Conservation (phyloP, 116 monocot genomes). For the Phalaenopsis hybrid region DNA sequence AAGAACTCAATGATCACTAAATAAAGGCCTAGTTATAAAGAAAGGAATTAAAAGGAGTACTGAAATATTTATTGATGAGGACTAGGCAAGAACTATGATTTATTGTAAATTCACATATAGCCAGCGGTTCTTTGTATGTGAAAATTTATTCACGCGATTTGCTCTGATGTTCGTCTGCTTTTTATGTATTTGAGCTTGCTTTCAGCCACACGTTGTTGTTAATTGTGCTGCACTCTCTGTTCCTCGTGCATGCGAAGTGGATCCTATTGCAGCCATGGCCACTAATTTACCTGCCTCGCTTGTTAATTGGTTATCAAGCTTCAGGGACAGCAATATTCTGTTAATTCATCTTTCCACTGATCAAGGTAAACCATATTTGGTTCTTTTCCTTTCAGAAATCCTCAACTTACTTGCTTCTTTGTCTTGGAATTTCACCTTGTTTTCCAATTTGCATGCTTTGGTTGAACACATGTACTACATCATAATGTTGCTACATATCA, state of each 20-base stretch:
- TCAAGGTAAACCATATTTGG: slow-evolving; percentile 53
- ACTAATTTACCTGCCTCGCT: slow-evolving; percentile 66
- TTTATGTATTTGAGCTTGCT: slow-evolving; percentile 5
- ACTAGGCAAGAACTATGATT: no score
- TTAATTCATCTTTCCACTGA: slow-evolving; percentile 91
- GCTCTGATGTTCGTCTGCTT: neutral
- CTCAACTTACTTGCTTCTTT: neutral
- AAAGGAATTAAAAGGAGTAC: no score
- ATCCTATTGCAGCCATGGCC: slow-evolving; percentile 68
- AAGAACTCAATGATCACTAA: no score
- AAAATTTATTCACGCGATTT: neutral
- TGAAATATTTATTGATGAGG: no score
- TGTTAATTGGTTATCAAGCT: slow-evolving; percentile 60
- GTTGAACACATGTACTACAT: neutral
- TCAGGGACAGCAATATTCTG: slow-evolving; percentile 27
- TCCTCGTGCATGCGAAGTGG: slow-evolving; percentile 72
- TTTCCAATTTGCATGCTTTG: neutral
- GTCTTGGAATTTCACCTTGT: neutral
- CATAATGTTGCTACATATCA: neutral
- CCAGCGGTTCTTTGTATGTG: no score
- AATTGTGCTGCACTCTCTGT: slow-evolving; percentile 90
- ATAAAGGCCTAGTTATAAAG: no score
- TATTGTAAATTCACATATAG: no score
- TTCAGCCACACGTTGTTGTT: slow-evolving; percentile 71
- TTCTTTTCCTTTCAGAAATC: neutral